Percentiles rank a stretch among this genome's conserved stretches.
Conservation (phyloP, 805 yeast genomes). For the Hemisphaericaspora nanyangensis region DNA sequence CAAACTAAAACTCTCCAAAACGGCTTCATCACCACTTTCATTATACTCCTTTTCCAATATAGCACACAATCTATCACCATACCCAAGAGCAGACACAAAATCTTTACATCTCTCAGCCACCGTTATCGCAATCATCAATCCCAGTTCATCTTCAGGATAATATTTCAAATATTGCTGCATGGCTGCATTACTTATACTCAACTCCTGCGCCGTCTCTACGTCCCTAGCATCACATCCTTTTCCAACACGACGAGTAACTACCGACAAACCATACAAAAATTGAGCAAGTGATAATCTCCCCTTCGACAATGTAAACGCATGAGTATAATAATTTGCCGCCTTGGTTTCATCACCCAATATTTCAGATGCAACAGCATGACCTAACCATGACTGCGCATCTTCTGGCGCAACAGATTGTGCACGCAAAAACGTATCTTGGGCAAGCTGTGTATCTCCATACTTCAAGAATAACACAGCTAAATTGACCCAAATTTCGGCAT, state of each 20-base stretch:
- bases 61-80: constrained; percentile 44
- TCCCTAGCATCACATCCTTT: constrained; percentile 48
- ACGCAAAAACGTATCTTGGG: constrained; percentile 65
- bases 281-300: constrained; percentile 70
- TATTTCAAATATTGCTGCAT: constrained; percentile 60
- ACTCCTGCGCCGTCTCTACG: constrained; percentile 57
- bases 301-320: constrained; percentile 73
- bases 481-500: constrained; percentile 72
- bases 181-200: constrained; percentile 65
- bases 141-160: constrained; percentile 55
- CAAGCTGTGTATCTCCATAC: constrained; percentile 65
- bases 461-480: constrained; percentile 73
- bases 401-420: constrained; percentile 84
- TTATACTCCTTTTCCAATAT: constrained; percentile 58
- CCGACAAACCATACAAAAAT: constrained; percentile 62
- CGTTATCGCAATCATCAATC: constrained; percentile 51
- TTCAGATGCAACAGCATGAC: constrained; percentile 65
- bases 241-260: constrained; percentile 44
- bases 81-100: constrained; percentile 48
- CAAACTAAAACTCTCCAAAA: constrained; percentile 48
- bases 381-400: constrained; percentile 74
- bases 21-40: constrained; percentile 43
- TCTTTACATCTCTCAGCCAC: constrained; percentile 69
- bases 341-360: constrained; percentile 44
- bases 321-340: constrained; percentile 65